phyloP scores from a whole-genome alignment of 805 yeast genomes.

The Teunomyces funiuensis region DNA sequence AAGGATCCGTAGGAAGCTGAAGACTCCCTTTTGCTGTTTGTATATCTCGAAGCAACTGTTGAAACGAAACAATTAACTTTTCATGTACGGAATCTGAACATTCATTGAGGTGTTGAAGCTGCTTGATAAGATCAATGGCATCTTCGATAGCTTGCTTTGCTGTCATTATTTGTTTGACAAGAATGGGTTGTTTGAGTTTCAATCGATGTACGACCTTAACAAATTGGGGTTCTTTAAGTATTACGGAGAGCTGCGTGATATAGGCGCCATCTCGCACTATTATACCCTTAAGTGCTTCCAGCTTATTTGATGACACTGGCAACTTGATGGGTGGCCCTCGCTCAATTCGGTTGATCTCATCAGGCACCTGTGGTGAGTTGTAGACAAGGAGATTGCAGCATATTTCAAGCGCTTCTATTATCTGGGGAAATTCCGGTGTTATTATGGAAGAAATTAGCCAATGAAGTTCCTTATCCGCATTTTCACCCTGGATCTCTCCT shows the following conservation, averaged over 20 bases:
- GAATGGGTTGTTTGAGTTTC: slow-evolving; percentile 29
- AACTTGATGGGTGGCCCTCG: slow-evolving; percentile 49
- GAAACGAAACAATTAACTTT: slow-evolving; percentile 25
- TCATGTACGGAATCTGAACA: slow-evolving; percentile 13
- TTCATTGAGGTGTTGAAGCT: slow-evolving; percentile 3
- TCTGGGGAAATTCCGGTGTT: slow-evolving; percentile 31
- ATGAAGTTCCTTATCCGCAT: slow-evolving; percentile 29
- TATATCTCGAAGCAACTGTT: slow-evolving; percentile 22
- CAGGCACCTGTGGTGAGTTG: slow-evolving; percentile 39
- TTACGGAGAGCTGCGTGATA: slow-evolving; percentile 48
- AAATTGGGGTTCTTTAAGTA: slow-evolving; percentile 37
- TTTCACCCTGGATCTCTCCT: slow-evolving; percentile 4
- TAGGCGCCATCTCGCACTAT: slow-evolving; percentile 55
- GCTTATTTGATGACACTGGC: slow-evolving; percentile 56
- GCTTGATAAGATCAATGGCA: slow-evolving; percentile 14
- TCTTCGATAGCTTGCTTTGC: slow-evolving; percentile 37
- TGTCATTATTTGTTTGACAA: slow-evolving; percentile 46
- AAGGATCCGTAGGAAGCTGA: slow-evolving; percentile 53
- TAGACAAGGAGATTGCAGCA: slow-evolving; percentile 36
- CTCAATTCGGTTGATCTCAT: slow-evolving; percentile 22
- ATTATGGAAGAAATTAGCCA: slow-evolving; percentile 28
- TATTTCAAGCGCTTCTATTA: slow-evolving; percentile 37
- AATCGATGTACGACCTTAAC: slow-evolving; percentile 31
- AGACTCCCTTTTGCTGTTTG: slow-evolving; percentile 24
- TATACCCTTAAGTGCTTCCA: slow-evolving; percentile 60